Conservation (phyloP, 1,284 basidiomycete genomes). For the Apiotrichum sp. region DNA sequence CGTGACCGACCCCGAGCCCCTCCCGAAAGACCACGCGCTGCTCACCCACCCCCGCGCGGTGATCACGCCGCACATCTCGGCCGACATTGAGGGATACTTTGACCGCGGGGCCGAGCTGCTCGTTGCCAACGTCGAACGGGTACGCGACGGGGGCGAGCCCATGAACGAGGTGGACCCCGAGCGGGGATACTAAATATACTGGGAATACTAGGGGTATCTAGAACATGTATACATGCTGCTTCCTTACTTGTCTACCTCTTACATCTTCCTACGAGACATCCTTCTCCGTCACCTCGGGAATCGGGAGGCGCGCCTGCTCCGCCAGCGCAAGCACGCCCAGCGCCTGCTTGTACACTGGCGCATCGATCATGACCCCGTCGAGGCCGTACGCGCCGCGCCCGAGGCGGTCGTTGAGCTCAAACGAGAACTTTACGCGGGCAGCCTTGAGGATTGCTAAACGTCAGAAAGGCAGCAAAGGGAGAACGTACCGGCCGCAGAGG, state of each 20-base stretch:
- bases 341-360: constrained; percentile 77
- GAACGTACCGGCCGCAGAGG: constrained; percentile 59
- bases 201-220: neutral
- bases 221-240: no score
- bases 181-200: constrained; percentile 37
- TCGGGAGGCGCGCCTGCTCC: constrained; percentile 57
- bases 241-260: no score
- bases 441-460: constrained; percentile 71
- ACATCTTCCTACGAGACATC: constrained; percentile 7
- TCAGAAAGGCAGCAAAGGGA: no score
- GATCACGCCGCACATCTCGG: constrained; percentile 41
- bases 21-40: constrained; percentile 38
- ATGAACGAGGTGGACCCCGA: constrained; percentile 39
- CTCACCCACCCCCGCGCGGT: constrained; percentile 39
- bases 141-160: constrained; percentile 30
- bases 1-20: constrained; percentile 48
- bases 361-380: constrained; percentile 78
- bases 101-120: constrained; percentile 41
- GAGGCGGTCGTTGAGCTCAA: constrained; percentile 35
- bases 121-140: constrained; percentile 42
- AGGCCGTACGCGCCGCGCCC: constrained; percentile 61
- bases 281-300: constrained; percentile 49
- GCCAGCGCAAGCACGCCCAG: constrained; percentile 61
- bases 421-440: constrained; percentile 55
- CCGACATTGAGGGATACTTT: constrained; percentile 36